phyloP scores from a whole-genome alignment of 2,329 filamentous ascomycete species.

The Talaromyces sp. region DNA sequence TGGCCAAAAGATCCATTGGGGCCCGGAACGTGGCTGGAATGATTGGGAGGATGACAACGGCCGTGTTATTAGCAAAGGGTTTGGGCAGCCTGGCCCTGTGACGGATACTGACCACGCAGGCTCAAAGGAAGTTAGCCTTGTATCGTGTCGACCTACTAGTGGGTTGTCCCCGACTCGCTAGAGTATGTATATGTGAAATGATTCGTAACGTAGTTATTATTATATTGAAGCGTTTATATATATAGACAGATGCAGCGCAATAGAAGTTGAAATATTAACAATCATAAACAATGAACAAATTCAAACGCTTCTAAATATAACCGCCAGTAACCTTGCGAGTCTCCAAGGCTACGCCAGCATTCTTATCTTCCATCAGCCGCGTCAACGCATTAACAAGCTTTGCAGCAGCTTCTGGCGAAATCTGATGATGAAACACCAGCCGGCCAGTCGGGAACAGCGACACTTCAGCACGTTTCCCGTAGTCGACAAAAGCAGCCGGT shows the following conservation, averaged over 20 bases:
- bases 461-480: conserved; percentile 18
- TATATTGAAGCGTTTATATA: neutral
- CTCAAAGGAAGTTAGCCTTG: neutral
- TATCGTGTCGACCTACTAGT: neutral
- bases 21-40: conserved; percentile 35
- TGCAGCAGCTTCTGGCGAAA: conserved; percentile 17
- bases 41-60: conserved; percentile 22
- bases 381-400: conserved; percentile 18
- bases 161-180: neutral
- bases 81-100: neutral
- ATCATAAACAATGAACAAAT: neutral
- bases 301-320: conserved; percentile 8
- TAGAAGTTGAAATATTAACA: neutral
- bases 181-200: neutral
- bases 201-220: neutral
- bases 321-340: conserved; percentile 15
- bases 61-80: neutral
- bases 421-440: conserved; percentile 25
- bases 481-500: conserved; percentile 16
- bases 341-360: conserved; percentile 15
- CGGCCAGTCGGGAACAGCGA: conserved; percentile 19
- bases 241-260: neutral
- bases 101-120: neutral
- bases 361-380: conserved; percentile 20
- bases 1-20: conserved; percentile 35